Evolutionary conservation across 768 basidiomycete species (phyloP).

Genomic region (Agrocybe praecox): DNA sequence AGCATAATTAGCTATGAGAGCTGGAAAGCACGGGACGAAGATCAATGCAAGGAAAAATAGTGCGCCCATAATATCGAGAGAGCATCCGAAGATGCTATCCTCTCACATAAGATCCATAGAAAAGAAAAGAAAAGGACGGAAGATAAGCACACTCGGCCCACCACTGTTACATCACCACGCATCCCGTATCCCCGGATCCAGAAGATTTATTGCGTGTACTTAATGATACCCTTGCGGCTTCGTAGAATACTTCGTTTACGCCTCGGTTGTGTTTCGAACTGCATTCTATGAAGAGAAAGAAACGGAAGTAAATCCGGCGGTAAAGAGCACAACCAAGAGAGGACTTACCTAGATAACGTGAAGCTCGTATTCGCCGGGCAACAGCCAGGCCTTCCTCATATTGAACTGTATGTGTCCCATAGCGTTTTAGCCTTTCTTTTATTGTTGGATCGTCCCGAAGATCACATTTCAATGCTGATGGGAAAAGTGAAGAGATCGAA

Average conservation of each 20-base stretch:
- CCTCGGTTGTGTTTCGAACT: conserved; percentile 97
- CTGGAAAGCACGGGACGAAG: neutral
- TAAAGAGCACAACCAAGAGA: neutral
- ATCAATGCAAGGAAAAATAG: neutral
- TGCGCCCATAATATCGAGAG: neutral
- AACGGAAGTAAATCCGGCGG: neutral
- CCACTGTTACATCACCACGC: conserved; percentile 57
- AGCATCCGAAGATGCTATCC: neutral
- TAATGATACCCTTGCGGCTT: conserved; percentile 85
- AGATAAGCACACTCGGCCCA: neutral
- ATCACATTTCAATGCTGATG: conserved; percentile 90
- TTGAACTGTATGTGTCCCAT: conserved; percentile 73
- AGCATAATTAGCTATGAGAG: neutral
- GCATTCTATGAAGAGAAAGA: conserved; percentile 63
- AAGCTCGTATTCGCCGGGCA: conserved; percentile 88
- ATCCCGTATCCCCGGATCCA: conserved; percentile 56
- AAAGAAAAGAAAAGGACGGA: neutral
- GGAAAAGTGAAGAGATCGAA: conserved; percentile 4
- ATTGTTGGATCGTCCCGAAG: conserved; percentile 81
- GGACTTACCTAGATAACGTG: conserved; percentile 84
- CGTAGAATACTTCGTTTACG: conserved; percentile 90
- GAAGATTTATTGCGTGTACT: conserved; percentile 61
- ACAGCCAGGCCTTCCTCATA: conserved; percentile 93
- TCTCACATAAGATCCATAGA: neutral
- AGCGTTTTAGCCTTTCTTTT: conserved; percentile 71